phyloP scores from a whole-genome alignment of 805 yeast genomes.

The Metschnikowia rubicola region DNA sequence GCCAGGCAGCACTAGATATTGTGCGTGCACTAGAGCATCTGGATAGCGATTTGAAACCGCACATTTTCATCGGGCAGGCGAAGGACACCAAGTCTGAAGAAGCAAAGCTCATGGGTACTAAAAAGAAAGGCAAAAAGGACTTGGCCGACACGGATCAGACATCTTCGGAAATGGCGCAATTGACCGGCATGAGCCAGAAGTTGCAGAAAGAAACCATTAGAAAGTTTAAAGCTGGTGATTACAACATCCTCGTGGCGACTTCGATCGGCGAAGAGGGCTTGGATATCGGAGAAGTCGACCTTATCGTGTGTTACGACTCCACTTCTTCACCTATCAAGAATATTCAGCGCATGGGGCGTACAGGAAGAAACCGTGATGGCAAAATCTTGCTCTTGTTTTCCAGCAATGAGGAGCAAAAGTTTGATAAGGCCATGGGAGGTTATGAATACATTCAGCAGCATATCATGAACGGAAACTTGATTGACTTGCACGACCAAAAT shows the following conservation, averaged over 20 bases:
- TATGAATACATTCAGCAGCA: slow-evolving; percentile 74
- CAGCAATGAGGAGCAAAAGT: slow-evolving; percentile 71
- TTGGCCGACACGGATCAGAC: slow-evolving; percentile 64
- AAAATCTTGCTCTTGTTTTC: slow-evolving; percentile 71
- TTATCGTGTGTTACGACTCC: slow-evolving; percentile 89
- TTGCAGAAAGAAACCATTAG: slow-evolving; percentile 76
- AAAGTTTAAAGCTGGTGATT: slow-evolving; percentile 66
- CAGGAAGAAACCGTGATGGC: slow-evolving; percentile 94
- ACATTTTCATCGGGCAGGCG: slow-evolving; percentile 91
- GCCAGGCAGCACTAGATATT: slow-evolving; percentile 89
- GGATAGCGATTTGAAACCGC: slow-evolving; percentile 49
- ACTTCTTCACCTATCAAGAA: slow-evolving; percentile 91
- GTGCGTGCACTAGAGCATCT: slow-evolving; percentile 56
- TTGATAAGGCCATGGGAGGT: slow-evolving; percentile 80
- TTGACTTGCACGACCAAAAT: slow-evolving; percentile 48
- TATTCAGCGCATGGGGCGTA: slow-evolving; percentile 95
- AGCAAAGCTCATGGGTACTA: slow-evolving; percentile 36
- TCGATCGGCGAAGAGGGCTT: slow-evolving; percentile 98
- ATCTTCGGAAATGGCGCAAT: slow-evolving; percentile 73
- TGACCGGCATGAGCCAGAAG: slow-evolving; percentile 87
- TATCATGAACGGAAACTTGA: slow-evolving; percentile 47
- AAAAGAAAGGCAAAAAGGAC: slow-evolving; percentile 33
- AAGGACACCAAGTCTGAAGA: slow-evolving; percentile 64
- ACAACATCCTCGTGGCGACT: slow-evolving; percentile 87
- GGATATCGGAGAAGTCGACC: slow-evolving; percentile 96